Conservation (phyloP, 2,329 filamentous ascomycete species). For the Colletotrichum agaves region DNA sequence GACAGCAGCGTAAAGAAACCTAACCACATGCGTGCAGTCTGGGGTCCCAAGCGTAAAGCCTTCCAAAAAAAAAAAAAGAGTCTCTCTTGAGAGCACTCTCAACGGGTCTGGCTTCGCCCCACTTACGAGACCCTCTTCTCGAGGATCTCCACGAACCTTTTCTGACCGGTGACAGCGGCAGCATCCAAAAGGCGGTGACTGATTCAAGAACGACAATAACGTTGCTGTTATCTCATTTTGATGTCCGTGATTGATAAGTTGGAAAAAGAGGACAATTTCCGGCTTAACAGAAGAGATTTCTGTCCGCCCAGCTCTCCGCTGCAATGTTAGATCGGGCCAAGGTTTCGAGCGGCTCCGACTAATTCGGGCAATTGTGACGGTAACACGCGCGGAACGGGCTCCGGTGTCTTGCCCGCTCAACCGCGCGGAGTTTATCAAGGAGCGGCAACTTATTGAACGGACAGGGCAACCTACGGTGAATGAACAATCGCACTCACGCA, state of each 20-base stretch:
- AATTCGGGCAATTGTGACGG: too few species aligned
- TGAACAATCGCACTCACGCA: background rate
- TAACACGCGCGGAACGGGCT: background rate
- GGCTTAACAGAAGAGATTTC: background rate
- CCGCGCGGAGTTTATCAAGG: background rate
- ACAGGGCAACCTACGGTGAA: background rate
- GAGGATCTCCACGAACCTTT: conserved; percentile 24
- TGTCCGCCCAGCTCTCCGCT: conserved; percentile 4
- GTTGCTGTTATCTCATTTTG: background rate
- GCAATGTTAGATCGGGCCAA: background rate
- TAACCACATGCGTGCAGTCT: too few species aligned
- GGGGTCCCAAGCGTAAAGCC: too few species aligned
- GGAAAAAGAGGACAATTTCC: background rate
- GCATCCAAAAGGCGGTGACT: conserved; percentile 31
- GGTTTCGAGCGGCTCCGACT: background rate
- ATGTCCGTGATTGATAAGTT: background rate
- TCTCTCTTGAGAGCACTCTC: background rate
- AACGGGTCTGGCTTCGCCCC: background rate
- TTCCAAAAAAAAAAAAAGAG: background rate
- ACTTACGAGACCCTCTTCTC: background rate
- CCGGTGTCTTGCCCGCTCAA: conserved; percentile 4
- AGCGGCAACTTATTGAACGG: background rate
- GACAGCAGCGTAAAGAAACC: background rate
- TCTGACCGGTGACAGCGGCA: background rate
- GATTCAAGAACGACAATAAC: background rate